A percentile compares a stretch with the other conserved stretches of the same genome.
phyloP scores from a whole-genome alignment of 345 rosid genomes.

The Excoecaria agallocha region DNA sequence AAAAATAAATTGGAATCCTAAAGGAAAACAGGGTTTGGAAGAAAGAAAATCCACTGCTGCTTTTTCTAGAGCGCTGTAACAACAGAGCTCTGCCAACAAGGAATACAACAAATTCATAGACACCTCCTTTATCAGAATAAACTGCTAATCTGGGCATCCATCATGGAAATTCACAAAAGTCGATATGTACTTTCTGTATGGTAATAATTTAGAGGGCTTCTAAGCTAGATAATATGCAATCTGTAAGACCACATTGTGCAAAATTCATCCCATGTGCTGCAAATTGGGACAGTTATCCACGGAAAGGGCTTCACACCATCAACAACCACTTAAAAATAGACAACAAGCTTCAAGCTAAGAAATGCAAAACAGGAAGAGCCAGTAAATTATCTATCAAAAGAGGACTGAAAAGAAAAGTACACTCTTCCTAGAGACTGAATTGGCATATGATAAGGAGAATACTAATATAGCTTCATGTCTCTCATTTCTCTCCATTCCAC shows the following conservation, averaged over 20 bases:
- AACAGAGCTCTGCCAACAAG: not conserved
- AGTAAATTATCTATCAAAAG: not conserved
- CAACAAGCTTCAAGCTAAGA: not conserved
- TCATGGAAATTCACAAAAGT: not conserved
- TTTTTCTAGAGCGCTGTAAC: not conserved
- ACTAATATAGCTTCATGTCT: not conserved
- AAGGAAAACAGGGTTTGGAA: too few relatives aligned
- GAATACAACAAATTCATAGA: not conserved
- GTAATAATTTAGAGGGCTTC: constrained; percentile 7
- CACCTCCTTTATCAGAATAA: not conserved
- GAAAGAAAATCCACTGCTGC: not conserved
- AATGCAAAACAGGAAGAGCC: not conserved
- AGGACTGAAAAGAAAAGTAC: not conserved
- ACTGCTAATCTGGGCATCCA: not conserved
- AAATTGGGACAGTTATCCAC: not conserved
- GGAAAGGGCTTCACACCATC: not conserved
- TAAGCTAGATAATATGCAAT: not conserved
- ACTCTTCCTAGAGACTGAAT: constrained; percentile 2
- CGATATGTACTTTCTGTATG: not conserved
- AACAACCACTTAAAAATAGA: not conserved
- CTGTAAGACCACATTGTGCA: not conserved
- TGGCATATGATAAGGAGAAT: not conserved
- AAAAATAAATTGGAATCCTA: not conserved
- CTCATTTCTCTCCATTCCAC: not conserved
- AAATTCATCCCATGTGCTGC: not conserved